Evolutionary conservation across 495 filamentous ascomycete species (phyloP).

Genomic region (Haplographium delicatum): DNA sequence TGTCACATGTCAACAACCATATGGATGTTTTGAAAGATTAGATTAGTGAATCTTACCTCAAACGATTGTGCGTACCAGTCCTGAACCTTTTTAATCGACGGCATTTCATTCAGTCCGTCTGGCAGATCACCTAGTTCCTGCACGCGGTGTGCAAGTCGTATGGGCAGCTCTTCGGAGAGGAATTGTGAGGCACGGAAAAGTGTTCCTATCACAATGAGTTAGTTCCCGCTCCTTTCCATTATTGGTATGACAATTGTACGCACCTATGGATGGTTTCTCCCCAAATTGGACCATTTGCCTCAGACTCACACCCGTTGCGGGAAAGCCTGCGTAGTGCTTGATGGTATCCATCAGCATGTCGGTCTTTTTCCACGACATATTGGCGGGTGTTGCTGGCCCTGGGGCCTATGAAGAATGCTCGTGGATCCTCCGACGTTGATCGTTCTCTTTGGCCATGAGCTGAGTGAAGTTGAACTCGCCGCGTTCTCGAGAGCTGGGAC

Average conservation of each 20-base stretch:
- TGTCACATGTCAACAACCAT: constrained; percentile 30
- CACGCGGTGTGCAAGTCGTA: constrained; percentile 91
- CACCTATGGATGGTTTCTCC: constrained; percentile 81
- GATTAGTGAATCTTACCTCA: constrained; percentile 58
- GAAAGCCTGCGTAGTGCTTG: constrained; percentile 96
- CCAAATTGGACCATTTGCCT: constrained; percentile 99
- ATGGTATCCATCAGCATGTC: constrained; percentile 96
- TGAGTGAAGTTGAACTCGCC: constrained; percentile 11
- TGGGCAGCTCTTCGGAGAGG: constrained; percentile 95
- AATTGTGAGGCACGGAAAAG: constrained; percentile 97
- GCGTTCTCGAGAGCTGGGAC: constrained; percentile 7
- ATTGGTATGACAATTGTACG: constrained; percentile 23
- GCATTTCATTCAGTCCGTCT: constrained; percentile 98
- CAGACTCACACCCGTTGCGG: constrained; percentile 92
- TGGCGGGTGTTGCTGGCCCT: constrained; percentile 33
- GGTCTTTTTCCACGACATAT: constrained; percentile 83
- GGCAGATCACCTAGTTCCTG: constrained; percentile 87
- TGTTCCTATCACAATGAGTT: constrained; percentile 80
- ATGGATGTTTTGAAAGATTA: neutral
- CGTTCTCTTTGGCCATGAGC: constrained; percentile 15
- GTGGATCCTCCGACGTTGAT: constrained; percentile 14
- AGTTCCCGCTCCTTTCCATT: too few relatives aligned
- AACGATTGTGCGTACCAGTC: constrained; percentile 99
- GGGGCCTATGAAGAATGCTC: constrained; percentile 24
- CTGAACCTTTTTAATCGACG: constrained; percentile 87